Percentiles rank a stretch among this genome's conserved stretches.
These are phyloP conservation scores for Arachis hypogaea DNA, from an alignment of 306 rosid genomes.

Conservation along the genomic window DNA sequence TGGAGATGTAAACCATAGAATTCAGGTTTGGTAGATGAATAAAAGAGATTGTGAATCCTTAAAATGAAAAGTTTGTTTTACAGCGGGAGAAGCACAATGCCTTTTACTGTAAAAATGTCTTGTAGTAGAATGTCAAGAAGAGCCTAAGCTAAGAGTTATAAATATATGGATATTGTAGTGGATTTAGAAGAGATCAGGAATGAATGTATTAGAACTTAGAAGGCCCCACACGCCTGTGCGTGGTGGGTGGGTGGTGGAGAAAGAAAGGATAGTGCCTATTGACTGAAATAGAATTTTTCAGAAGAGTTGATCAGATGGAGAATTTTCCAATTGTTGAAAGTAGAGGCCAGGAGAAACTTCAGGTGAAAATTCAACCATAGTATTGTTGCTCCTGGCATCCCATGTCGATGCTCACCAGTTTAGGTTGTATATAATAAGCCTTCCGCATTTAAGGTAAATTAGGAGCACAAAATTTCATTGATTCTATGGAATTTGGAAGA, in stretches of 20 bases:
- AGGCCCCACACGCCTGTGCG: no score
- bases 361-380: not conserved
- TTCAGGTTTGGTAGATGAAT: not conserved
- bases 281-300: not conserved
- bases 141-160: not conserved
- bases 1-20: not conserved
- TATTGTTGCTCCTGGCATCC: not conserved
- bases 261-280: not conserved
- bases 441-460: conserved; percentile 13
- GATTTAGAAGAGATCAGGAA: not conserved
- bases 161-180: not conserved
- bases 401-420: not conserved
- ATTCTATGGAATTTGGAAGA: conserved; percentile 2
- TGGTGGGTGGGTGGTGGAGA: not conserved
- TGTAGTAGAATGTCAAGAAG: not conserved
- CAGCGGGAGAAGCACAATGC: not conserved
- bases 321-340: not conserved
- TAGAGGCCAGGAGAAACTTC: not conserved
- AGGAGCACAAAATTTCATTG: conserved; percentile 16
- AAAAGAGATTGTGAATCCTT: not conserved
- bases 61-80: not conserved
- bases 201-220: not conserved
- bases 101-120: not conserved
- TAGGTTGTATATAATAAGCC: not conserved
- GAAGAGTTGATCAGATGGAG: not conserved